Evolutionary conservation across 192 early-diverging fungal species (phyloP), one percentile per base, ranked within the genome.

Genomic region (Rhizophlyctis rosea): DNA sequence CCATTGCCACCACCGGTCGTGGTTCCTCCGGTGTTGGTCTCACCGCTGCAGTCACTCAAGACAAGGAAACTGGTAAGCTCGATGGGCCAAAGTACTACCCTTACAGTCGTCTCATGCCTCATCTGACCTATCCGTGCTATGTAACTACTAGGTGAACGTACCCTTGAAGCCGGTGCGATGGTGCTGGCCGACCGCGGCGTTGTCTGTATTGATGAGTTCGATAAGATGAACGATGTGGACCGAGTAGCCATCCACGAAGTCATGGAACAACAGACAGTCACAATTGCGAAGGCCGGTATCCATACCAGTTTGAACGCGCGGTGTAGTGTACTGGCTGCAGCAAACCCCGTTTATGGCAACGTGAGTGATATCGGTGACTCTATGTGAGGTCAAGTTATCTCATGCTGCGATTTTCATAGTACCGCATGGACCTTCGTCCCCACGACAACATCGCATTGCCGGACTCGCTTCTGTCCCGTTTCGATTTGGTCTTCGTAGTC

Each of bases 181-280:
- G 96, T 99, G 13, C 78, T 99, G 64, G 94, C 94, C 33, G 96
- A 99, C 79, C 93, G 95, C 68, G 96, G 96, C 64, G 89, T 99
- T 68, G 95, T 93, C 69, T 96, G 94, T 69, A 99, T 99, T 71
- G 96, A 99, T 77, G 96, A 99, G 78, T 99, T 99, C 70, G 96
- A 99, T 76, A 99, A 99, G 73, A 99, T 99, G 95, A 92, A 96
- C 62, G 96, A 99, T 62, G 77, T 76, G 7, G 94, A 97, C 77
- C 84, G 95, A 58, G 94, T 95, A 5, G 95, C 95, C 27, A 96
- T 99, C 70, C 96, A 98, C 70, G 96, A 99, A 76, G 96, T 98
- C 11, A 99, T 99, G 96, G 96, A 99, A 86, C 96, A 99, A 69
- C 96, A 99, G 78, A 99, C 95, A 2, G 96, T 99, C 69, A 91